Base-by-base conservation (phyloP, 257 asterid species). In the Coffea eugenioides region DNA sequence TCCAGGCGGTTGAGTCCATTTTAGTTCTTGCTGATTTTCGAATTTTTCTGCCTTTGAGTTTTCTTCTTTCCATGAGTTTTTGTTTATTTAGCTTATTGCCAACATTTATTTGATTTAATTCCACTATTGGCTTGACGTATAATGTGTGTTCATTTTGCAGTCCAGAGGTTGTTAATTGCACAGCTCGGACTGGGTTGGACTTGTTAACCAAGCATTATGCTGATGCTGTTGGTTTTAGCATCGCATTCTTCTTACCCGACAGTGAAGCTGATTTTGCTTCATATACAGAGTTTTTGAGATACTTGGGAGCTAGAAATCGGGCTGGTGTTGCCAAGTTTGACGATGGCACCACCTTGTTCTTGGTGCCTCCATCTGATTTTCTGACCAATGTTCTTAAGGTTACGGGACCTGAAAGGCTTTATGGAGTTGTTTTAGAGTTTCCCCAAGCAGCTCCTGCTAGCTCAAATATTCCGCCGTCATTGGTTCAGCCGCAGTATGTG, bases 301-400 rank as follows among this genome's bases (percentile, higher is more conserved):
- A 91, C 83, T 90, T 95, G 75, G 97, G 97, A 51, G 86, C 96
- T 48, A 92, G 88, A 79, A 91, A 90, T 81, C 91, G 99, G 85
- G 99, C 99, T 34, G 99, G 99, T 70, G 99, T 95, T 14, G 99
- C 97, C 8, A 95, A 92, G 88, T 95, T 94, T 80, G 92, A 88
- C 70, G 96, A 95, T 83, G 97, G 99, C 61, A 91, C 98, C 75
- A 95, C 97, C 25, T 82, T 95, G 62, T 95, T 95, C 84, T 87
- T 95, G 91, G 99, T 95, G 82, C 99, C 99, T 74, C 99, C 99
- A 39, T 95, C 99, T 45, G 94, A 90, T 71, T 94, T 95, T 82
- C 90, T 95, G 14, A 84, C 88, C 39, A 82, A 88, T 7, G 95
- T 95, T 85, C 92, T 95, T 73, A 91, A 90, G 83, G 89, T 95